These are phyloP conservation scores for Arabidopsis suecica DNA, from an alignment of 345 rosid species.

Conservation along the genomic window DNA sequence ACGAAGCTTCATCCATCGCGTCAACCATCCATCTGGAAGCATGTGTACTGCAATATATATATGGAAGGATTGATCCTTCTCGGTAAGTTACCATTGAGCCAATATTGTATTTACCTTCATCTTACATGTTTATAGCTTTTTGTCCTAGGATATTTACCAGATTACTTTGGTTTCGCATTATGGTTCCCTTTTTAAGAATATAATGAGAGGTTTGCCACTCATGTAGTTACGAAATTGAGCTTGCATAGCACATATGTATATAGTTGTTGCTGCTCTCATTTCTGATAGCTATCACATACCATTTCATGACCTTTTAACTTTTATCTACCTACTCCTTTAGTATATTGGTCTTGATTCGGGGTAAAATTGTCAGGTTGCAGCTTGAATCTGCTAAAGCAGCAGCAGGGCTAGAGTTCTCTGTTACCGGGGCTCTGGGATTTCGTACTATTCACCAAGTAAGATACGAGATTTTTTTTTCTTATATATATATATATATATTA, in stretches of 20 bases:
- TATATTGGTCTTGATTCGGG: slow-evolving; percentile 21
- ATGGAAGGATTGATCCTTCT: slow-evolving; percentile 79
- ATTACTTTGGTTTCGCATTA: background rate
- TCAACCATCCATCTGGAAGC: slow-evolving; percentile 81
- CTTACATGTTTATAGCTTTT: slow-evolving; percentile 26
- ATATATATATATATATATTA: background rate
- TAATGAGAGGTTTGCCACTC: background rate
- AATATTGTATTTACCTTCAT: too few species aligned
- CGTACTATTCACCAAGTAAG: slow-evolving; percentile 89
- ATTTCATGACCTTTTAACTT: background rate
- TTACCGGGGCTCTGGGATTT: slow-evolving; percentile 83
- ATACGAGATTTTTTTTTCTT: background rate
- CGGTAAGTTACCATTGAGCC: slow-evolving; percentile 53
- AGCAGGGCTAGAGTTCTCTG: slow-evolving; percentile 71
- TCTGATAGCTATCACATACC: slow-evolving; percentile 22
- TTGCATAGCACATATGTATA: background rate
- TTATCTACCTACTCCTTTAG: slow-evolving; percentile 1
- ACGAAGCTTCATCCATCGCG: slow-evolving; percentile 60
- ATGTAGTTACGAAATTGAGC: background rate
- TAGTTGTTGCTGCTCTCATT: slow-evolving; percentile 6
- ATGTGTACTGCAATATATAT: slow-evolving; percentile 67
- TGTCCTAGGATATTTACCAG: slow-evolving; percentile 1
- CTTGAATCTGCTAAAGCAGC: slow-evolving; percentile 80
- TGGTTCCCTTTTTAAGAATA: slow-evolving; percentile 2
- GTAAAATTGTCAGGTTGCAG: slow-evolving; percentile 55